phyloP scores from a whole-genome alignment of 2,329 filamentous ascomycete species.

The Scleromitrula shiraiana region DNA sequence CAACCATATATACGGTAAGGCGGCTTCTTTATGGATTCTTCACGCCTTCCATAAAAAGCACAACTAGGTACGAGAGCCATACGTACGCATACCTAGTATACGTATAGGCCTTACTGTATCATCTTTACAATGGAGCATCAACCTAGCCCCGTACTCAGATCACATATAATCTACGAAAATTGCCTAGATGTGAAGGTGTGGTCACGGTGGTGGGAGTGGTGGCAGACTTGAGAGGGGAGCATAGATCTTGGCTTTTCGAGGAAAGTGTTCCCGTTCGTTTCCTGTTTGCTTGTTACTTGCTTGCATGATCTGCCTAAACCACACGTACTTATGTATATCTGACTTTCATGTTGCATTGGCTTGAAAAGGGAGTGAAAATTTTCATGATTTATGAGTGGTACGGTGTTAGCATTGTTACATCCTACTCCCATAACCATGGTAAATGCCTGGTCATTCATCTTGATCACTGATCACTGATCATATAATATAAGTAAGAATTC shows the following conservation, averaged over 20 bases:
- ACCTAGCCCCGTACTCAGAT: too few relatives aligned
- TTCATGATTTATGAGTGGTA: background rate
- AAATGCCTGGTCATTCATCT: conserved; percentile 7
- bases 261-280: too few relatives aligned
- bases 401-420: background rate
- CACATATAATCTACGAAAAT: too few relatives aligned
- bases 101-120: too few relatives aligned
- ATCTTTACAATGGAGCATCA: too few relatives aligned
- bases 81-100: background rate
- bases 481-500: too few relatives aligned
- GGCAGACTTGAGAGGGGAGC: too few relatives aligned
- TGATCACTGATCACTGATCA: background rate
- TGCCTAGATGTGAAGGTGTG: too few relatives aligned
- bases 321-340: background rate
- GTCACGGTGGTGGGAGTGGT: too few relatives aligned
- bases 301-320: conserved; percentile 2
- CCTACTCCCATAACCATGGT: conserved; percentile 7
- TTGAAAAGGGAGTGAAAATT: background rate
- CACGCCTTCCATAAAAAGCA: conserved; percentile 1
- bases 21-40: background rate
- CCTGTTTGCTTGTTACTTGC: conserved; percentile 1
- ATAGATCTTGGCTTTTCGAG: too few relatives aligned
- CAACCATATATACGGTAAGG: too few relatives aligned
- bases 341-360: background rate
- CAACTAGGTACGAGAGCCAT: background rate